A percentile compares a stretch with the other conserved stretches of the same genome.
These are phyloP conservation scores for Backusella morwellensis DNA, from an alignment of 192 early-diverging fungal genomes.

Conservation along the genomic window DNA sequence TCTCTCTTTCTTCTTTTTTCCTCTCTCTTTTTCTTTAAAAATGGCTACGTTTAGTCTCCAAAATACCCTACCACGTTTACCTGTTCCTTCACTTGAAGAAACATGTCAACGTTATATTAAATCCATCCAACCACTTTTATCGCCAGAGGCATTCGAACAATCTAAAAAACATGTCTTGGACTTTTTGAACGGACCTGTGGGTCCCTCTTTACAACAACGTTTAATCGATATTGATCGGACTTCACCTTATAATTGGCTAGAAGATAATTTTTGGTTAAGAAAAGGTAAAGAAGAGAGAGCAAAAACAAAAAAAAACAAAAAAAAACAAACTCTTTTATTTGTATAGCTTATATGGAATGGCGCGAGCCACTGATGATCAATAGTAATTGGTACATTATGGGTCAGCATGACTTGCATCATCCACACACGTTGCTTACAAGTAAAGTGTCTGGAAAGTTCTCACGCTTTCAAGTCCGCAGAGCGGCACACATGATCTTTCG, in stretches of 20 bases:
- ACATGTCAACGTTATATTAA: conserved; percentile 55
- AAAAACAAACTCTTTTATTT: too few relatives aligned
- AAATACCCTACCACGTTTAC: conserved; percentile 52
- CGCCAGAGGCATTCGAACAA: conserved; percentile 40
- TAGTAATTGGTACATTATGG: conserved; percentile 86
- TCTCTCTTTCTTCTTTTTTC: not conserved
- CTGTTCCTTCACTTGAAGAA: conserved; percentile 62
- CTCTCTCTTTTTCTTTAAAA: not conserved
- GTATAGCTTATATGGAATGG: conserved; percentile 74
- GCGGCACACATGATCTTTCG: conserved; percentile 70
- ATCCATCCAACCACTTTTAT: conserved; percentile 57
- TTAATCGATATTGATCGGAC: conserved; percentile 58
- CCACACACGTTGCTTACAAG: conserved; percentile 41
- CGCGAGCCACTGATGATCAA: conserved; percentile 80
- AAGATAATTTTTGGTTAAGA: conserved; percentile 65
- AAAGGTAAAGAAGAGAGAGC: conserved; percentile 16
- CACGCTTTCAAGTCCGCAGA: conserved; percentile 75
- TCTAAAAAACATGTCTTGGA: conserved; percentile 45
- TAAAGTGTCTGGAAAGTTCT: conserved; percentile 47
- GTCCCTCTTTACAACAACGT: conserved; percentile 57
- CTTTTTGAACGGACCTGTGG: conserved; percentile 35
- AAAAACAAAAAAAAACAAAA: too few relatives aligned
- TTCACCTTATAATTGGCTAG: conserved; percentile 65
- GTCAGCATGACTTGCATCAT: conserved; percentile 59
- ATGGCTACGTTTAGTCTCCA: conserved; percentile 44